These are phyloP conservation scores for Ustilago bromivora DNA, from an alignment of 1,284 basidiomycete genomes.

Conservation along the genomic window DNA sequence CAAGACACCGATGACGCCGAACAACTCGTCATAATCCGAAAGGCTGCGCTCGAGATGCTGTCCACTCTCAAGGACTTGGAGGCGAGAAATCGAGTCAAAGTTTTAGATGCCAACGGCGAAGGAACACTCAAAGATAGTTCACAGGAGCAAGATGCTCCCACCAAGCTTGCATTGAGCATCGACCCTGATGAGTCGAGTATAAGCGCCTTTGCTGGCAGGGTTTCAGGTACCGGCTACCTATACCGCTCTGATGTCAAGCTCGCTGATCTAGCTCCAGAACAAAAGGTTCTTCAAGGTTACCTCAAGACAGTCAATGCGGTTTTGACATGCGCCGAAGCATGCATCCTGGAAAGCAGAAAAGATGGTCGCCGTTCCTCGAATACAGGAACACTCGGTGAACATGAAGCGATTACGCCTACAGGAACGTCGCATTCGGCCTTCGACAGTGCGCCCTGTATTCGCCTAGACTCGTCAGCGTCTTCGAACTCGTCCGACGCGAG, in stretches of 20 bases:
- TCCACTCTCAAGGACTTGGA: constrained; percentile 76
- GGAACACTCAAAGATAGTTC: background rate
- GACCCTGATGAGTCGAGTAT: constrained; percentile 24
- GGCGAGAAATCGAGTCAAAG: constrained; percentile 54
- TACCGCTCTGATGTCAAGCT: constrained; percentile 78
- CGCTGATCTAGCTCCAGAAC: constrained; percentile 75
- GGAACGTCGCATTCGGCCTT: background rate
- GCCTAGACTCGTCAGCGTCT: background rate
- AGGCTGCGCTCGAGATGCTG: constrained; percentile 81
- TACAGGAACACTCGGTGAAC: background rate
- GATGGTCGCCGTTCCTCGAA: constrained; percentile 11
- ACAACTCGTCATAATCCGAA: constrained; percentile 77
- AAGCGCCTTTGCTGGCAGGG: background rate
- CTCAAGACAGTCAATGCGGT: constrained; percentile 34
- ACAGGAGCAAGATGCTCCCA: background rate
- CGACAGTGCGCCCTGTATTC: constrained; percentile 9
- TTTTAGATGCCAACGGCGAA: constrained; percentile 9
- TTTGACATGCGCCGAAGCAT: constrained; percentile 9
- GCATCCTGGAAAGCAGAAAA: constrained; percentile 1
- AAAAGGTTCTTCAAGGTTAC: constrained; percentile 63
- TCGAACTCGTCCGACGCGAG: background rate
- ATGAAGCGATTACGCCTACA: background rate
- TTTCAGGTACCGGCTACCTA: constrained; percentile 75
- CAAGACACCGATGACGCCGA: constrained; percentile 68
- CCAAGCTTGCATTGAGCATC: background rate